Evolutionary conservation across 1,139 yeast species (phyloP).

Genomic region (Pichia norvegensis): DNA sequence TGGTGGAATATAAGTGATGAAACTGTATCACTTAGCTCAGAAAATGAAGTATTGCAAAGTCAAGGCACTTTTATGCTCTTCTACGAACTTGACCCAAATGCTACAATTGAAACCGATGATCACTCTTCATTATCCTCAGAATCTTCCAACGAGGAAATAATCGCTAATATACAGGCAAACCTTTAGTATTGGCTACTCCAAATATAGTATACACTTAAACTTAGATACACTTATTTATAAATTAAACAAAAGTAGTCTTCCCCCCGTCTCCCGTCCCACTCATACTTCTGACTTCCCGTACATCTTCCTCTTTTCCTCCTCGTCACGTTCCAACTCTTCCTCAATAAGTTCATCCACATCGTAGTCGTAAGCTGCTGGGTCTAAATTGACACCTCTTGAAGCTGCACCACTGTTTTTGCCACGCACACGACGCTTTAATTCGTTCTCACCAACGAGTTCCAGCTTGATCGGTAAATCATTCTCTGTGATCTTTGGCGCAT

Average conservation of each 20-base stretch:
- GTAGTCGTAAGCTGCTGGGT: slow-evolving; percentile 36
- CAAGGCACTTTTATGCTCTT: slow-evolving; percentile 92
- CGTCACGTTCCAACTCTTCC: slow-evolving; percentile 33
- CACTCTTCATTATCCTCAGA: slow-evolving; percentile 1
- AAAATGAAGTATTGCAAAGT: slow-evolving; percentile 67
- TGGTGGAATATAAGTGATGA: slow-evolving; percentile 98
- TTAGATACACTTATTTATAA: too few relatives aligned
- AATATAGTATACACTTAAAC: too few relatives aligned
- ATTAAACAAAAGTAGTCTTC: too few relatives aligned
- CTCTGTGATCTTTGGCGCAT: slow-evolving; percentile 22
- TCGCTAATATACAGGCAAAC: slow-evolving; percentile 23
- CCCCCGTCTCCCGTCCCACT: neutral
- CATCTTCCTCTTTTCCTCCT: slow-evolving; percentile 7
- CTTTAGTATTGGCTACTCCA: too few relatives aligned
- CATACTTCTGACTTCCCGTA: slow-evolving; percentile 4
- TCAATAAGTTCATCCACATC: slow-evolving; percentile 42
- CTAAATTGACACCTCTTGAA: slow-evolving; percentile 14
- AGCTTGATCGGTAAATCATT: slow-evolving; percentile 33
- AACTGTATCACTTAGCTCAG: slow-evolving; percentile 69
- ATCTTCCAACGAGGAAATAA: neutral
- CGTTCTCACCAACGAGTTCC: slow-evolving; percentile 17
- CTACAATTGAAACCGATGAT: neutral
- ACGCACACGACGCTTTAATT: slow-evolving; percentile 18
- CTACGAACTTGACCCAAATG: slow-evolving; percentile 45
- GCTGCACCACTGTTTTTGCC: neutral